Evolutionary conservation across 129 eudicot genomes (phyloP).

Genomic region (Tagetes patula): DNA sequence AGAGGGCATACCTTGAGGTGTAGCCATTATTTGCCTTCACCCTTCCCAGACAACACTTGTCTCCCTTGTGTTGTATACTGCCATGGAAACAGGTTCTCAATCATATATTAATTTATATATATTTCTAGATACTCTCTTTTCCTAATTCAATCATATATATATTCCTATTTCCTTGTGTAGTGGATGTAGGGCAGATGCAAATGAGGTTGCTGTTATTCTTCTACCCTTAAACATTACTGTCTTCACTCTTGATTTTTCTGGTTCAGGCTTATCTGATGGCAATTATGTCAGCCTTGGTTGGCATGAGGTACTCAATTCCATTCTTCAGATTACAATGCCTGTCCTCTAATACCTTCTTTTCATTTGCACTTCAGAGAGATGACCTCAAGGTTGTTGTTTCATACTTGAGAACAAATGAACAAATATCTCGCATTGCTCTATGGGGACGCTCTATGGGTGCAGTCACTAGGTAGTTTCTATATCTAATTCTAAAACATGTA

Average conservation of each 20-base stretch:
- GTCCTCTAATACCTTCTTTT: constrained; percentile 16
- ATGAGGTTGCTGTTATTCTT: constrained; percentile 88
- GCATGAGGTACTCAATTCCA: constrained; percentile 65
- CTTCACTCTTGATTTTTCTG: constrained; percentile 92
- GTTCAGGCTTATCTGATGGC: constrained; percentile 97
- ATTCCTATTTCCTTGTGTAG: constrained; percentile 35
- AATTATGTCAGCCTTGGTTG: constrained; percentile 91
- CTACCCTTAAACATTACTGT: constrained; percentile 88
- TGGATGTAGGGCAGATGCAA: constrained; percentile 96
- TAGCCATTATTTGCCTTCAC: constrained; percentile 85
- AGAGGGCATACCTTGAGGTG: constrained; percentile 79
- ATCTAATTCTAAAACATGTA: no score
- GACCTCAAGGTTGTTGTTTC: constrained; percentile 92
- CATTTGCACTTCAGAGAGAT: constrained; percentile 57
- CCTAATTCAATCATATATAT: no score
- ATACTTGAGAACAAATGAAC: constrained; percentile 64
- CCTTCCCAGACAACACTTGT: constrained; percentile 50
- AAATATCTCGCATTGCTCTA: constrained; percentile 77
- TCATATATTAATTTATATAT: background rate
- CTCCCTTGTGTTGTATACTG: constrained; percentile 98
- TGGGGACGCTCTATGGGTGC: constrained; percentile 99
- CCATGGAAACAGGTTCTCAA: constrained; percentile 87
- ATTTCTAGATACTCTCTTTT: no score
- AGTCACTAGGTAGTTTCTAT: constrained; percentile 64
- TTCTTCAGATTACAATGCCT: background rate